Conservation (phyloP, 1,284 basidiomycete species). For the Cronartium quercuum region DNA sequence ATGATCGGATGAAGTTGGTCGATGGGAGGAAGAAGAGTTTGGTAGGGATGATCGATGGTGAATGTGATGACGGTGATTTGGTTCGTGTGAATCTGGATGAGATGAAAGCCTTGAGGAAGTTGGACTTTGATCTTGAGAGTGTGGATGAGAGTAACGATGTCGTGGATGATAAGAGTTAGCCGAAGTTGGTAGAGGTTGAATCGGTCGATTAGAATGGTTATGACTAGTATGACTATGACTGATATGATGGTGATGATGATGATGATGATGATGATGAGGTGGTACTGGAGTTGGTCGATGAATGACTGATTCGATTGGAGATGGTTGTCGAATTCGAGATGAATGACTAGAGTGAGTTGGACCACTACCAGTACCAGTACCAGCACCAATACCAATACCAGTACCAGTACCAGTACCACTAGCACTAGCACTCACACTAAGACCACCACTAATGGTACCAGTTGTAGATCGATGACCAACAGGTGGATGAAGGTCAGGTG, state of each 20-base stretch:
- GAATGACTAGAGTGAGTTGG: too few relatives aligned
- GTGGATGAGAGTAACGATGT: too few relatives aligned
- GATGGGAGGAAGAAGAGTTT: neutral
- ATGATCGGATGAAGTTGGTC: neutral
- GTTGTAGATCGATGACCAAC: too few relatives aligned
- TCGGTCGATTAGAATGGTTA: neutral
- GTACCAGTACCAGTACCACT: too few relatives aligned
- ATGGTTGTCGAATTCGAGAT: neutral
- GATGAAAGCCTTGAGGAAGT: neutral
- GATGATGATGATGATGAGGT: neutral
- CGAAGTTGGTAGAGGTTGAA: neutral
- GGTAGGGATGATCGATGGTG: neutral
- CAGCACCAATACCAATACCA: too few relatives aligned
- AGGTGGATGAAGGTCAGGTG: too few relatives aligned
- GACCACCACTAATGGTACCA: too few relatives aligned
- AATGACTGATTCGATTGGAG: neutral
- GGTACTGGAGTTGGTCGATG: neutral
- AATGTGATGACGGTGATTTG: neutral
- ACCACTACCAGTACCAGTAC: too few relatives aligned
- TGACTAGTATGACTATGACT: neutral
- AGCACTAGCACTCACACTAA: too few relatives aligned
- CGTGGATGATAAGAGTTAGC: neutral
- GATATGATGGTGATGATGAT: neutral
- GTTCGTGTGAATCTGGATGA: neutral
- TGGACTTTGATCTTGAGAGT: neutral